Conservation (phyloP, 2,329 filamentous ascomycete species). For the Aureobasidium sp. region DNA sequence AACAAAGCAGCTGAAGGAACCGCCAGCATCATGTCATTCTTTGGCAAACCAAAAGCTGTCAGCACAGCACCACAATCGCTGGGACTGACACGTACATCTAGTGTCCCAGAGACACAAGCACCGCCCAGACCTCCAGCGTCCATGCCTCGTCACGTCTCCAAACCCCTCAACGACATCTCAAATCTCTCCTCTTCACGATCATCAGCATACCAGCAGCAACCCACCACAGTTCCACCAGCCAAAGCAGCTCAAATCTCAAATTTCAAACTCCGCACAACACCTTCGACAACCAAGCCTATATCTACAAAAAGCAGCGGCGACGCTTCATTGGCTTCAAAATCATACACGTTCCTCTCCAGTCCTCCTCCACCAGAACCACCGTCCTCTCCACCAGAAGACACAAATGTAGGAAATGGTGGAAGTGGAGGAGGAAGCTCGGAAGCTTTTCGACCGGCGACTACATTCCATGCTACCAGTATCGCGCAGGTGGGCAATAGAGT, state of each 20-base stretch:
- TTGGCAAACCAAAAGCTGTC: conserved; percentile 28
- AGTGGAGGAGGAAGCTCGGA: conserved; percentile 2
- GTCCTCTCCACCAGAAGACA: conserved; percentile 19
- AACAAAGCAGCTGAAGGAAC: conserved; percentile 38
- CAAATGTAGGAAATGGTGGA: not conserved
- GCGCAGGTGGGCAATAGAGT: conserved; percentile 24
- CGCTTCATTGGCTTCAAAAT: conserved; percentile 25
- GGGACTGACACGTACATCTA: conserved; percentile 2
- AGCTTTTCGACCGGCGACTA: conserved; percentile 32
- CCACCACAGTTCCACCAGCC: conserved; percentile 3
- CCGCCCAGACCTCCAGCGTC: not conserved
- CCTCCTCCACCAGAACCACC: conserved; percentile 31
- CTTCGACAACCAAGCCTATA: conserved; percentile 28
- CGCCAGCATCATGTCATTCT: conserved; percentile 48
- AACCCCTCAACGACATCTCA: conserved; percentile 29
- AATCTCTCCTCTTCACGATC: conserved; percentile 21
- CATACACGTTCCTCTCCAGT: conserved; percentile 45
- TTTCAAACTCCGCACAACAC: conserved; percentile 28
- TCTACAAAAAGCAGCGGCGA: conserved; percentile 10
- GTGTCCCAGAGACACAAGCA: not conserved
- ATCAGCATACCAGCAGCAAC: conserved; percentile 13
- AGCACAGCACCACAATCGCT: not conserved
- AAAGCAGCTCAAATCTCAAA: not conserved
- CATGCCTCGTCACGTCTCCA: not conserved
- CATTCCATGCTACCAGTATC: conserved; percentile 40